Evolutionary conservation across 495 filamentous ascomycete species (phyloP).

Genomic region (Penicillium fimorum): DNA sequence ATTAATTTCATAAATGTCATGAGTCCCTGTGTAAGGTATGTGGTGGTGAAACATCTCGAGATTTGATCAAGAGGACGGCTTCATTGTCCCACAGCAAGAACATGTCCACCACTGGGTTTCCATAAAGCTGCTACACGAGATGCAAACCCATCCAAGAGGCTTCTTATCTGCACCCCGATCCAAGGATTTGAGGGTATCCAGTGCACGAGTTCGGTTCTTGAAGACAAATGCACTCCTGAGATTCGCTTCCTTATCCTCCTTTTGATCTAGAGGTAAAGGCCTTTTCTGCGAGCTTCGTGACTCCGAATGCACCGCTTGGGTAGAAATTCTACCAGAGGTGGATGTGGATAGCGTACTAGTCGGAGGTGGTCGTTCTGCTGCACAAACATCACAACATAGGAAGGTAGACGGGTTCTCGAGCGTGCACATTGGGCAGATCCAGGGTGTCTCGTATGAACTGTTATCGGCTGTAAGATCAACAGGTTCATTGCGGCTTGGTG

Average conservation of each 20-base stretch:
- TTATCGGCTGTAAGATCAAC: slow-evolving; percentile 27
- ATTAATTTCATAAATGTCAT: not conserved
- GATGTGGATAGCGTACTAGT: slow-evolving; percentile 21
- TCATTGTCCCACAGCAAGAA: slow-evolving; percentile 65
- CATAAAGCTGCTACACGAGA: slow-evolving; percentile 62
- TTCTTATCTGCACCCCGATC: slow-evolving; percentile 42
- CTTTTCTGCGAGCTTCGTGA: slow-evolving; percentile 27
- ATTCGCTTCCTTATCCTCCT: slow-evolving; percentile 13
- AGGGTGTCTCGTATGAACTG: slow-evolving; percentile 44
- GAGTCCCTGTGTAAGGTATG: not conserved
- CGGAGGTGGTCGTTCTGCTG: slow-evolving; percentile 56
- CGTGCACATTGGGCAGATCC: slow-evolving; percentile 80
- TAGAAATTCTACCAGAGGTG: not conserved
- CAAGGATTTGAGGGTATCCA: slow-evolving; percentile 37
- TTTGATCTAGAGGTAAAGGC: slow-evolving; percentile 8
- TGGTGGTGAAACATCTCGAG: not conserved
- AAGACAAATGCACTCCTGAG: slow-evolving; percentile 28
- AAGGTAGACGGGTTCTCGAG: slow-evolving; percentile 71
- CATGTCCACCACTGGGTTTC: slow-evolving; percentile 80
- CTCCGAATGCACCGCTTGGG: slow-evolving; percentile 11
- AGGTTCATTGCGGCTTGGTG: slow-evolving; percentile 1
- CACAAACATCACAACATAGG: slow-evolving; percentile 78
- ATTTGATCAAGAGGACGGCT: slow-evolving; percentile 49
- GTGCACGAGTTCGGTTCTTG: slow-evolving; percentile 37
- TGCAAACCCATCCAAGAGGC: slow-evolving; percentile 67